Percentiles rank a stretch among this genome's conserved stretches.
phyloP scores from a whole-genome alignment of 1,284 basidiomycete genomes.

The Pisolithus thermaeus region DNA sequence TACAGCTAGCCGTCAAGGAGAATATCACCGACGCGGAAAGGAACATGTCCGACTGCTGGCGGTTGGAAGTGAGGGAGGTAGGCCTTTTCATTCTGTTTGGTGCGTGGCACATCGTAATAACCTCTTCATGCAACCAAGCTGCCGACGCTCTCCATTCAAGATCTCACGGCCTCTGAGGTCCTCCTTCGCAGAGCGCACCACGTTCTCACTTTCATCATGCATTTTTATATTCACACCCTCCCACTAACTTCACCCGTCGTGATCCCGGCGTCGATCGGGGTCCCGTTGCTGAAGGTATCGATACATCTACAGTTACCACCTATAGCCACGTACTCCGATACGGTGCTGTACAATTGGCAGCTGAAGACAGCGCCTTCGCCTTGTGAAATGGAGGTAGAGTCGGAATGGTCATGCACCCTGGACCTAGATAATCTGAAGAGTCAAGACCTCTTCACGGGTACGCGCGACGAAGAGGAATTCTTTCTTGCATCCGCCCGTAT shows the following conservation, averaged over 20 bases:
- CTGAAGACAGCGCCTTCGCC: too few relatives aligned
- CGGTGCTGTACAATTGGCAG: too few relatives aligned
- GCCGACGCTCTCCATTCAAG: too few relatives aligned
- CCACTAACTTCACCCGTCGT: conserved; percentile 43
- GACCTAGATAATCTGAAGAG: too few relatives aligned
- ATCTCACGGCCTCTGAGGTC: too few relatives aligned
- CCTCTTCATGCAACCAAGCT: too few relatives aligned
- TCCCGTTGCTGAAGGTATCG: conserved; percentile 79
- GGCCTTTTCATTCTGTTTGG: conserved; percentile 19
- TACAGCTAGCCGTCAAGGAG: conserved; percentile 53
- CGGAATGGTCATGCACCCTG: too few relatives aligned
- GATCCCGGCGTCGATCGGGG: conserved; percentile 69
- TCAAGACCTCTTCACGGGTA: too few relatives aligned
- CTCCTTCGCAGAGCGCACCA: conserved; percentile 35
- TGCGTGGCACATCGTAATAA: too few relatives aligned
- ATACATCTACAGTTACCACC: conserved; percentile 81
- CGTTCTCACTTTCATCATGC: conserved; percentile 80
- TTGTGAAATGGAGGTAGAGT: too few relatives aligned
- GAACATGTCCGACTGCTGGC: conserved; percentile 52
- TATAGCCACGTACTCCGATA: conserved; percentile 29
- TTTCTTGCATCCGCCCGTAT: conserved; percentile 82
- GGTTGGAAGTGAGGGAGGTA: conserved; percentile 53
- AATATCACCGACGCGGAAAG: conserved; percentile 41
- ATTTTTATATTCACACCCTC: conserved; percentile 80
- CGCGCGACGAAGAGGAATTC: conserved; percentile 49